A percentile compares a stretch with the other conserved stretches of the same genome.
Evolutionary conservation across 441 rosid species (phyloP).

Genomic region (Adansonia grandidieri): DNA sequence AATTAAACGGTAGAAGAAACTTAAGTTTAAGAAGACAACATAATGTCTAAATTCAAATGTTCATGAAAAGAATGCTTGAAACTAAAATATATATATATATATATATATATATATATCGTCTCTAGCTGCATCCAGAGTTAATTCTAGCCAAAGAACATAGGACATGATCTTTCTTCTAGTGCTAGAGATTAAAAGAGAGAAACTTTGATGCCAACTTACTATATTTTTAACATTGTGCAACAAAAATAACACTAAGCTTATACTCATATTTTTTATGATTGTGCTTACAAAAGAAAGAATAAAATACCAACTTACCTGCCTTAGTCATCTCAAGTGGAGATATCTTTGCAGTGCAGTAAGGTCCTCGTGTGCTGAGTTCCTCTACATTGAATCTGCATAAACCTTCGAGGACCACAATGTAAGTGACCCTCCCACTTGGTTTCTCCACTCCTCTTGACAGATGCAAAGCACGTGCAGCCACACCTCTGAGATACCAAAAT

Average conservation of each 20-base stretch:
- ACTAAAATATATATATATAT: not conserved
- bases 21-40: slow-evolving; percentile 32
- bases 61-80: not conserved
- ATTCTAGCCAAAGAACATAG: slow-evolving; percentile 1
- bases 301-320: slow-evolving; percentile 55
- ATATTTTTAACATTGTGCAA: not conserved
- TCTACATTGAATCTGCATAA: slow-evolving; percentile 90
- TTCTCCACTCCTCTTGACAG: slow-evolving; percentile 99
- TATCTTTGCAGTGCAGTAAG: slow-evolving; percentile 83
- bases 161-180: not conserved
- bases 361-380: slow-evolving; percentile 90
- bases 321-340: slow-evolving; percentile 91
- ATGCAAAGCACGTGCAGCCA: slow-evolving; percentile 96
- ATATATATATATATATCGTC: not conserved
- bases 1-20: slow-evolving; percentile 33
- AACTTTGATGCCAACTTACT: not conserved
- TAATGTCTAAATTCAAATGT: slow-evolving; percentile 15
- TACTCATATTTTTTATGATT: not conserved
- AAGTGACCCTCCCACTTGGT: slow-evolving; percentile 98
- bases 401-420: slow-evolving; percentile 97
- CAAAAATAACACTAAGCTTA: not conserved
- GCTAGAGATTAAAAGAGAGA: slow-evolving; percentile 8
- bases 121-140: not conserved
- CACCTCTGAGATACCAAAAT: slow-evolving; percentile 62
- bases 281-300: not conserved